A percentile compares a stretch with the other conserved stretches of the same genome.
Conservation (phyloP, 2,329 filamentous ascomycete genomes). For the Penicillium sp. region DNA sequence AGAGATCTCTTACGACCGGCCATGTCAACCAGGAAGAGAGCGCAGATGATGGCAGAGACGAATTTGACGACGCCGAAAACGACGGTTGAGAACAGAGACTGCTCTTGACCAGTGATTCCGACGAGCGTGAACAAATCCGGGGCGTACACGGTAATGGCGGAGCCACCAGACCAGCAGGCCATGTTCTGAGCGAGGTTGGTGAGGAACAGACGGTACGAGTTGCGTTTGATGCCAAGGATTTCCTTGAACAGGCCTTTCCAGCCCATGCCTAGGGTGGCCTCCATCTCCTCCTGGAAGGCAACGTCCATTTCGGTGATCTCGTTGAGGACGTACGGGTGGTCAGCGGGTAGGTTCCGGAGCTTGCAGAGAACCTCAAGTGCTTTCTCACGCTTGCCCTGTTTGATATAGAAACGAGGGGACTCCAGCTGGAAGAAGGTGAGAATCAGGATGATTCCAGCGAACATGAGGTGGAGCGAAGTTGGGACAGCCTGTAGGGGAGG, state of each 20-base stretch:
- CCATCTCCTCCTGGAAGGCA: constrained; percentile 65
- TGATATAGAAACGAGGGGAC: constrained; percentile 66
- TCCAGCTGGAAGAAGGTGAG: constrained; percentile 65
- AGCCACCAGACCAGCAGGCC: constrained; percentile 68
- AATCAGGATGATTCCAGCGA: constrained; percentile 64
- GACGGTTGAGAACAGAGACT: constrained; percentile 67
- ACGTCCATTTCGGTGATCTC: constrained; percentile 64
- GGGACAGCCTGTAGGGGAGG: constrained; percentile 48
- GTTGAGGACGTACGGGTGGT: constrained; percentile 48
- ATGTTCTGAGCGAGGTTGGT: constrained; percentile 65
- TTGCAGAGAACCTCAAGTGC: constrained; percentile 15
- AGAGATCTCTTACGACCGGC: constrained; percentile 67
- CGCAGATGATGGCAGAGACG: constrained; percentile 61
- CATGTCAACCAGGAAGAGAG: constrained; percentile 71
- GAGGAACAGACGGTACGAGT: constrained; percentile 67
- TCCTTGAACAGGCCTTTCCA: constrained; percentile 64
- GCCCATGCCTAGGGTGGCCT: constrained; percentile 62
- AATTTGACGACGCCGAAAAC: constrained; percentile 74
- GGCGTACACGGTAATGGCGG: constrained; percentile 70
- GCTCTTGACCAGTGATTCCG: constrained; percentile 62
- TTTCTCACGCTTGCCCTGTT: constrained; percentile 55
- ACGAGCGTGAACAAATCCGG: constrained; percentile 68
- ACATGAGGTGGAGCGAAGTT: constrained; percentile 66
- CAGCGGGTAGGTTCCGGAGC: constrained; percentile 4
- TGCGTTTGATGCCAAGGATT: constrained; percentile 63